Percentiles rank a stretch among this genome's conserved stretches.
Conservation (phyloP, 2,329 filamentous ascomycete genomes). For the Ascochyta viciae-villosae region DNA sequence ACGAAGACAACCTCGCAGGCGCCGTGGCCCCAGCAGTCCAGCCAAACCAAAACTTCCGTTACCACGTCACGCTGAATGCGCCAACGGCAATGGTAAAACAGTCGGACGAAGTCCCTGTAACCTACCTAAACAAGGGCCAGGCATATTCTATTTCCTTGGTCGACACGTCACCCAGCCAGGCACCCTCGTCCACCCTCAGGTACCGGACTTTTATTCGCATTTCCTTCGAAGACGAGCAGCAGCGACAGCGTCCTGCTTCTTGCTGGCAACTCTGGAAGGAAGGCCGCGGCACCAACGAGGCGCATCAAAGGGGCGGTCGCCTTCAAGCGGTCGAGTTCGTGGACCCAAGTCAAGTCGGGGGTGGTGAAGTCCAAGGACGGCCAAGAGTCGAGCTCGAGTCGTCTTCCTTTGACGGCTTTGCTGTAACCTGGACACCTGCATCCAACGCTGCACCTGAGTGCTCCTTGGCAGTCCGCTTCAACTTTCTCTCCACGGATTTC, state of each 20-base stretch:
- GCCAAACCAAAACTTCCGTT: constrained; percentile 67
- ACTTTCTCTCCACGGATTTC: constrained; percentile 98
- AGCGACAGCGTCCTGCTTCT: constrained; percentile 79
- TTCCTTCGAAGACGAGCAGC: constrained; percentile 95
- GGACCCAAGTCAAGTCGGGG: constrained; percentile 65
- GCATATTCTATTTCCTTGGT: constrained; percentile 86
- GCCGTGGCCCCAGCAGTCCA: constrained; percentile 45
- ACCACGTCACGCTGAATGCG: constrained; percentile 87
- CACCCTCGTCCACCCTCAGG: constrained; percentile 65
- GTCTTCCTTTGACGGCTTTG: constrained; percentile 92
- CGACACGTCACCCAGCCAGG: constrained; percentile 72
- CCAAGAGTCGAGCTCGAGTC: constrained; percentile 59
- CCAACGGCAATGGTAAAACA: constrained; percentile 96
- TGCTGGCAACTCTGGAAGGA: constrained; percentile 98
- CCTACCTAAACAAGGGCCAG: constrained; percentile 97
- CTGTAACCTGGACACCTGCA: constrained; percentile 82
- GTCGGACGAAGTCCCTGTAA: constrained; percentile 90
- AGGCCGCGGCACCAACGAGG: constrained; percentile 92
- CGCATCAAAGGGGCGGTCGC: constrained; percentile 90
- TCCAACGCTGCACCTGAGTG: constrained; percentile 75
- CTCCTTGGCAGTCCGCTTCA: constrained; percentile 90
- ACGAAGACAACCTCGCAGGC: constrained; percentile 57
- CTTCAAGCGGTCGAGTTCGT: constrained; percentile 96
- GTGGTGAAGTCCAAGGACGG: constrained; percentile 57
- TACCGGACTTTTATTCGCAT: constrained; percentile 95